Evolutionary conservation across 768 basidiomycete genomes (phyloP), one percentile per base, ranked within the genome.

Genomic region (Trametes gibbosa): DNA sequence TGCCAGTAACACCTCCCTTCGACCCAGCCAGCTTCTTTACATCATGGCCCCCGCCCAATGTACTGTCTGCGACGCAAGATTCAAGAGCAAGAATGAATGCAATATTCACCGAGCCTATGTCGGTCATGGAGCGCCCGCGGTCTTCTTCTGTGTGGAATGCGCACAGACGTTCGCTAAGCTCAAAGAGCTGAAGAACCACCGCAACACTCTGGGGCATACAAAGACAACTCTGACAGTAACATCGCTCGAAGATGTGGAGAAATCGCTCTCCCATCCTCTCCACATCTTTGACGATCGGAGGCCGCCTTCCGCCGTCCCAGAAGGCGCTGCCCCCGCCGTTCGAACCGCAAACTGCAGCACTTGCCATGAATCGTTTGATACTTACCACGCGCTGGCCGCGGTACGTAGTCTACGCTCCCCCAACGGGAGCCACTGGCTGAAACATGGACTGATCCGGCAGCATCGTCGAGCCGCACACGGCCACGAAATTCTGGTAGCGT

Each of bases 71-170:
- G 14, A 42, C 1, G 41, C 27, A 10, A 29, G 50, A 5, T 60
- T 60, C 35, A 21, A n/a, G 6, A 60, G 59, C 53, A 53, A 60
- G 53, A 23, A 5, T 2, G 37, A 53, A 39, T 34, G 47, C 41
- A n/a, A 24, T 5, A n/a, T 17, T 0, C 48, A 53, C 21, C 9
- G 17, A 4, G 25, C 21, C 14, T 8, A 7, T 6, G 19, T 21
- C 8, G 49, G 49, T 23, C 25, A 53, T 32, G 16, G 17, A 17
- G 21, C 45, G 7, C 19, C 39, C n/a, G 17, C 32, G 10, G 24
- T 29, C 4, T 50, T 54, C 47, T 50, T 55, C 16, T 60, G 59
- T 41, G 19, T 49, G 8, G 53, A 55, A 27, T 60, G 59, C 40
- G 1, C 12, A 2, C 10, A 50, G 25, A 60, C 41, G 5, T 60